Percentiles rank a stretch among this genome's conserved stretches.
Conservation (phyloP, 2,329 filamentous ascomycete genomes). For the Cercospora brassicicola region DNA sequence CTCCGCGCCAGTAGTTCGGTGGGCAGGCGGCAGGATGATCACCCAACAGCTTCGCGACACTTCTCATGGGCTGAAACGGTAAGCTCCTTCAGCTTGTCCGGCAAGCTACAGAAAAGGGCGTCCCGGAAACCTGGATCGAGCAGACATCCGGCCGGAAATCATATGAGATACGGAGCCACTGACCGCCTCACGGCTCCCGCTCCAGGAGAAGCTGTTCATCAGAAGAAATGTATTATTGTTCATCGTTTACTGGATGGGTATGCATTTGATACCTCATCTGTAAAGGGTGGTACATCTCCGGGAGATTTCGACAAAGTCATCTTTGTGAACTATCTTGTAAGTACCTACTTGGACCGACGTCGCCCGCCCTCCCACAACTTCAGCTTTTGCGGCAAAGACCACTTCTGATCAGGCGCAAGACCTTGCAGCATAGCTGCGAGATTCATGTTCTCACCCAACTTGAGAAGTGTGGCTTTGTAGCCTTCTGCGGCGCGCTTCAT, state of each 20-base stretch:
- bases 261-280: not conserved
- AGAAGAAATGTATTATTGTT: not conserved
- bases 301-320: not conserved
- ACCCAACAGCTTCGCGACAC: no score
- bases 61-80: no score
- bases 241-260: no score
- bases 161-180: not conserved
- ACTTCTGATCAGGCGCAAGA: not conserved
- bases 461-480: not conserved
- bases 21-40: not conserved
- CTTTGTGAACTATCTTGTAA: not conserved
- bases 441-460: not conserved
- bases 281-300: no score
- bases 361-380: not conserved
- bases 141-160: not conserved
- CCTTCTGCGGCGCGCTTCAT: not conserved
- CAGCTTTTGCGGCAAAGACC: not conserved
- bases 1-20: not conserved
- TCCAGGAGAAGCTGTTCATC: not conserved
- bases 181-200: not conserved
- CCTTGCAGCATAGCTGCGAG: not conserved
- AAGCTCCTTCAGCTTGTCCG: no score
- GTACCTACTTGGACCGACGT: not conserved
- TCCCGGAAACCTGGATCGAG: no score
- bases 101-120: no score